Evolutionary conservation across 371 early-diverging fungal genomes (phyloP), one percentile per base, ranked within the genome.

Genomic region (Lichtheimia ornata): DNA sequence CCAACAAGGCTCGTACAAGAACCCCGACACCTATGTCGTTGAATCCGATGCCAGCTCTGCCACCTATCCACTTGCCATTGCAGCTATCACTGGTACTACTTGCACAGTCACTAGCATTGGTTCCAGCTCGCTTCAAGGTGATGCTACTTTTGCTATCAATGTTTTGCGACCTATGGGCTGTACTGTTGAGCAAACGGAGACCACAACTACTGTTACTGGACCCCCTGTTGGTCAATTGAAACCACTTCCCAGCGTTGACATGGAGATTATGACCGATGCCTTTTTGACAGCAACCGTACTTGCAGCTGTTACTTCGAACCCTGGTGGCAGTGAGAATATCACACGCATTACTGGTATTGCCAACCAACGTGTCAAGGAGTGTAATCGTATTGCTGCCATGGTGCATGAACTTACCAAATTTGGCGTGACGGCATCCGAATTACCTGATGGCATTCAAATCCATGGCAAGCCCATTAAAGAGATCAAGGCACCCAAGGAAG

Each of bases 211-310:
- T 0, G 97, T 98, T 11, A 77, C 81, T n/a, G 97, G 97, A 0
- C 97, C 97, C 12, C 82, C 90, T 22, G 71, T 87, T 12, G 91
- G 90, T 2, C 68, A 71, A 44, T 78, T 97, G 50, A 70, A 65
- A 27, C 91, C 96, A n/a, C 70, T 98, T 6, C 77, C 88, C 9
- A 67, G 79, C 17, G 89, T 98, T 61, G 96, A 98, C 64, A 98
- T 98, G 98, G 97, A 96, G 74, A 89, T 93, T 13, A 95, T 98
- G 97, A 98, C 98, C 0, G 98, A 98, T 71, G 98, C 98, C 7
- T 98, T 98, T 81, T 79, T 98, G 72, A 98, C 98, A 2, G 97
- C 97, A 0, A 83, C 93, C 0, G 97, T 91, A 14, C 83, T 97
- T 15, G 97, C 97, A 13, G 97, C 97, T 5, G 94, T 94, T 2